These are phyloP conservation scores for Hemileia vastatrix DNA, from an alignment of 1,284 basidiomycete species.

Conservation along the genomic window DNA sequence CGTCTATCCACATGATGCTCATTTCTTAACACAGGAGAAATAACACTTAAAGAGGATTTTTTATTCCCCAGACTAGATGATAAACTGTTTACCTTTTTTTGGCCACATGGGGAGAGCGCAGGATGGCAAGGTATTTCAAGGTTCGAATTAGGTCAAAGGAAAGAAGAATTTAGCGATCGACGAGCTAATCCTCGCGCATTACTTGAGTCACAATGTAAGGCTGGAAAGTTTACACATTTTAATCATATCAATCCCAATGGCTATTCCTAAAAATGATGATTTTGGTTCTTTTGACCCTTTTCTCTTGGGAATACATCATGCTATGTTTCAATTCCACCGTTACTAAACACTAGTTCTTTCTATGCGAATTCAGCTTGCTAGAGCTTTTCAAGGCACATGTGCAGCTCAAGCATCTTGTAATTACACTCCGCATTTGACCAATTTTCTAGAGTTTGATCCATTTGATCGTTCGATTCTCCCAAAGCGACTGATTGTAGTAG, in stretches of 20 bases:
- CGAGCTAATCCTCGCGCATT: slow-evolving; percentile 61
- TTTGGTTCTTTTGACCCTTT: too few species aligned
- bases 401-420: background rate
- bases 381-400: slow-evolving; percentile 1
- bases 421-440: background rate
- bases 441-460: slow-evolving; percentile 16
- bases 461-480: slow-evolving; percentile 20
- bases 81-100: slow-evolving; percentile 75
- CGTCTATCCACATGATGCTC: slow-evolving; percentile 31
- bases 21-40: background rate
- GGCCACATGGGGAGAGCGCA: slow-evolving; percentile 63
- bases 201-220: slow-evolving; percentile 19
- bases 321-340: background rate
- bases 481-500: slow-evolving; percentile 6
- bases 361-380: slow-evolving; percentile 16
- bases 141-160: slow-evolving; percentile 71
- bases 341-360: background rate
- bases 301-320: too few species aligned
- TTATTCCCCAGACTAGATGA: slow-evolving; percentile 60
- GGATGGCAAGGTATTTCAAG: slow-evolving; percentile 70
- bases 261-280: too few species aligned
- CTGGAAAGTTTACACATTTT: too few species aligned
- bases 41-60: background rate
- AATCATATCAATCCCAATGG: too few species aligned
- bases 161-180: slow-evolving; percentile 70